Conservation (phyloP, 257 asterid species). For the Scutellaria galericulata region DNA sequence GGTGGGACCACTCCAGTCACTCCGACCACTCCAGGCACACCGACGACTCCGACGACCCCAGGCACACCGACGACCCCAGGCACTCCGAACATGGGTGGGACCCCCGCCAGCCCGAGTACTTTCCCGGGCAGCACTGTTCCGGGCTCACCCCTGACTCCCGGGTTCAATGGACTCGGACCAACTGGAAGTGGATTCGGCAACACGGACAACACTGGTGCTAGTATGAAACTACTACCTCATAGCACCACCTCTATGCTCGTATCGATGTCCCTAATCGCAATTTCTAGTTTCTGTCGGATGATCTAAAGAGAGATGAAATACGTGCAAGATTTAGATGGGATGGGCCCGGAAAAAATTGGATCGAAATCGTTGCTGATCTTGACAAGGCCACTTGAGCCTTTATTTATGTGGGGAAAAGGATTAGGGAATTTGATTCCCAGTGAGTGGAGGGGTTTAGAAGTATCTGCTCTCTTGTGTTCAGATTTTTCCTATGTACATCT, state of each 20-base stretch:
- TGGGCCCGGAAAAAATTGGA: constrained; percentile 5
- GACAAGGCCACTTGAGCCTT: constrained; percentile 1
- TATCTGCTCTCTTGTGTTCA: constrained; percentile 42
- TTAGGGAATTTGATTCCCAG: constrained; percentile 46
- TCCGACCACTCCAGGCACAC: neutral
- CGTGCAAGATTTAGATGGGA: neutral
- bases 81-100: constrained; percentile 8
- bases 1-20: constrained; percentile 25
- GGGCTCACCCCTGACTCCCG: constrained; percentile 42
- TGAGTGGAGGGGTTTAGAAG: constrained; percentile 34
- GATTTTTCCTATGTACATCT: constrained; percentile 53
- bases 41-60: constrained; percentile 9
- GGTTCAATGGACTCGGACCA: constrained; percentile 49
- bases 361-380: neutral
- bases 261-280: constrained; percentile 18
- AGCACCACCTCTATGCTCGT: constrained; percentile 23
- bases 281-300: too few species aligned
- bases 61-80: constrained; percentile 33
- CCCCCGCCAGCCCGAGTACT: constrained; percentile 23
- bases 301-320: neutral
- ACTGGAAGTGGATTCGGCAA: constrained; percentile 42
- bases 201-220: constrained; percentile 32
- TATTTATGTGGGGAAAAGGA: neutral
- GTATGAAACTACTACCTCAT: constrained; percentile 25
- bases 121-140: constrained; percentile 34